A percentile compares a stretch with the other conserved stretches of the same genome.
Evolutionary conservation across 1,284 basidiomycete species (phyloP).

Genomic region (Pulchroboletus neoregius): DNA sequence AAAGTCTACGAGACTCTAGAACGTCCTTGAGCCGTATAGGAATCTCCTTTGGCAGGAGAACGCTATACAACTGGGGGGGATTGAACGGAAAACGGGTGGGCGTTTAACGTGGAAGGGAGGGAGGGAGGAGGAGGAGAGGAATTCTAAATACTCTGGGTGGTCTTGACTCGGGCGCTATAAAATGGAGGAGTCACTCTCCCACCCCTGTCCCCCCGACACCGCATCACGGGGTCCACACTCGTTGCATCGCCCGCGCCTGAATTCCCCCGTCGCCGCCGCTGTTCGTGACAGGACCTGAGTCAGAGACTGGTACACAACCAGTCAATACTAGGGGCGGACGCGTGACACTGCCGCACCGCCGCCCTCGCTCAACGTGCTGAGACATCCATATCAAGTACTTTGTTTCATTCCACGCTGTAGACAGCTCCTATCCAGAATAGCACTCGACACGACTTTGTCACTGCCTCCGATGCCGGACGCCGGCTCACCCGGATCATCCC

Average conservation of each 20-base stretch:
- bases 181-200: constrained; percentile 26
- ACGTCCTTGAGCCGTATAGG: constrained; percentile 30
- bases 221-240: constrained; percentile 15
- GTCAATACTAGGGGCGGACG: no score
- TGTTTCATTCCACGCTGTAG: no score
- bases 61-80: constrained; percentile 20
- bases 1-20: constrained; percentile 34
- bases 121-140: constrained; percentile 1
- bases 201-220: constrained; percentile 23
- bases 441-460: no score
- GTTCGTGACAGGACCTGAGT: no score
- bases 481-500: no score
- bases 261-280: constrained; percentile 1
- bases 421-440: no score
- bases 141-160: constrained; percentile 22
- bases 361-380: no score
- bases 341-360: no score
- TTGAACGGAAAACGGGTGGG: not conserved
- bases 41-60: constrained; percentile 17
- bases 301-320: no score
- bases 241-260: constrained; percentile 14
- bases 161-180: constrained; percentile 29
- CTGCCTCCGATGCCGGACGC: no score
- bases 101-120: constrained; percentile 4
- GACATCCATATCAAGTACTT: no score